Evolutionary conservation across 2,329 filamentous ascomycete species (phyloP), one percentile per base, ranked within the genome.

Genomic region (Phoma sp.): DNA sequence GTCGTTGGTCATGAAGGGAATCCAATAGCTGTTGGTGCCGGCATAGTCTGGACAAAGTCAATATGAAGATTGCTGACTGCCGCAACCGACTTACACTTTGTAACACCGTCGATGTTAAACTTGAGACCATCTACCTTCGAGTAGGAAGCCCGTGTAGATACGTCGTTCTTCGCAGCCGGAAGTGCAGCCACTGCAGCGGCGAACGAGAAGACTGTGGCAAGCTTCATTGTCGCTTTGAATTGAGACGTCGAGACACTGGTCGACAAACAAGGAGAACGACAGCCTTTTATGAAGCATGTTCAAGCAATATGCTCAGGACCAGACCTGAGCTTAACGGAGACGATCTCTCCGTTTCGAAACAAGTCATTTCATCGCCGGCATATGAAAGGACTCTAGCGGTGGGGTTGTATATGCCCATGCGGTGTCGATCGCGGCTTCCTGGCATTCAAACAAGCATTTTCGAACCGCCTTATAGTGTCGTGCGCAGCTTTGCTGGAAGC

Each of bases 21-120:
- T 78, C 81, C 82, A 85, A 73, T 84, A 85, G 36, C 80, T 76
- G 70, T 85, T 85, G 43, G 78, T 83, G 19, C 83, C 83, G 13
- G 80, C 81, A 9, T 55, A 55, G 29, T 55, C 65, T 71, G n/a
- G 5, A 21, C 15, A n/a, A 6, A 13, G 15, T 54, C 17, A 59
- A 46, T 58, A 29, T 36, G 31, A 19, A 9, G 9, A 8, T 31
- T 9, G 15, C 15, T 3, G 2, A 25, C 35, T 36, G 2, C 24
- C 4, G 40, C 4, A 3, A 7, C 13, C 15, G 1, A 50, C 56
- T 43, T 38, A 69, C 67, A 73, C 47, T 74, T 72, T 3, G 68
- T 71, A 8, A 70, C 69, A 17, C 71, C 70, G 51, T 73, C 70
- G 36, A 74, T 73, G 46, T 70, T 71, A 56, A 75, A 74, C 50